A percentile compares a stretch with the other conserved stretches of the same genome.
Conservation (phyloP, 129 eudicot genomes). For the Flaveria linearis region DNA sequence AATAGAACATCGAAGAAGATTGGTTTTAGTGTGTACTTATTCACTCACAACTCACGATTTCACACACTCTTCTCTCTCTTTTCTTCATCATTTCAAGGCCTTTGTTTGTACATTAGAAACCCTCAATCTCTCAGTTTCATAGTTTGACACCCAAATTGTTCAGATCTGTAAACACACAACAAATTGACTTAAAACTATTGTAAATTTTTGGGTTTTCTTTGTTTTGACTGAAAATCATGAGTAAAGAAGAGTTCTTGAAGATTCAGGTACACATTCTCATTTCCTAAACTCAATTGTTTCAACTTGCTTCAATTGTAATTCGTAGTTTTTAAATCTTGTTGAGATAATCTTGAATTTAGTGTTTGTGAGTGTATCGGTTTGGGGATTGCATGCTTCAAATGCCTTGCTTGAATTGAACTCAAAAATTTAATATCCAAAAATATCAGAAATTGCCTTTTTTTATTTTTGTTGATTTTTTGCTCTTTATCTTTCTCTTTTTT, state of each 20-base stretch:
- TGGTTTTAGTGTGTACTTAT: slow-evolving; percentile 56
- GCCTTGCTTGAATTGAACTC: slow-evolving; percentile 39
- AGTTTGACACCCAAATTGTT: neutral
- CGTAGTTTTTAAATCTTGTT: neutral
- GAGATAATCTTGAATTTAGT: neutral
- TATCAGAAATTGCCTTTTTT: too few species aligned
- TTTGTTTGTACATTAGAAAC: neutral
- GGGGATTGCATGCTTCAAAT: neutral
- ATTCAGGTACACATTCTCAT: slow-evolving; percentile 54
- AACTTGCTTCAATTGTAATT: neutral
- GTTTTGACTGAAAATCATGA: slow-evolving; percentile 40
- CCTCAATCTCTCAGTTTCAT: slow-evolving; percentile 10
- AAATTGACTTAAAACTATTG: neutral
- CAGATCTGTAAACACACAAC: slow-evolving; percentile 13
- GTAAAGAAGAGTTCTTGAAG: slow-evolving; percentile 92
- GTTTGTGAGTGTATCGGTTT: too few species aligned
- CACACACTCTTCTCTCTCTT: neutral
- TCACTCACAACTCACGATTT: neutral
- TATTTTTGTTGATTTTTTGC: too few species aligned
- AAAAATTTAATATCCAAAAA: neutral
- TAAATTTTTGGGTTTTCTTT: too few species aligned
- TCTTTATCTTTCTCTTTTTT: too few species aligned
- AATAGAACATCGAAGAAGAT: slow-evolving; percentile 18
- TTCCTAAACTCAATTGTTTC: neutral
- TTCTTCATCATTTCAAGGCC: slow-evolving; percentile 21